Evolutionary conservation across 2,329 filamentous ascomycete species (phyloP), one percentile per base, ranked within the genome.

Genomic region (Xylaria arbuscula): DNA sequence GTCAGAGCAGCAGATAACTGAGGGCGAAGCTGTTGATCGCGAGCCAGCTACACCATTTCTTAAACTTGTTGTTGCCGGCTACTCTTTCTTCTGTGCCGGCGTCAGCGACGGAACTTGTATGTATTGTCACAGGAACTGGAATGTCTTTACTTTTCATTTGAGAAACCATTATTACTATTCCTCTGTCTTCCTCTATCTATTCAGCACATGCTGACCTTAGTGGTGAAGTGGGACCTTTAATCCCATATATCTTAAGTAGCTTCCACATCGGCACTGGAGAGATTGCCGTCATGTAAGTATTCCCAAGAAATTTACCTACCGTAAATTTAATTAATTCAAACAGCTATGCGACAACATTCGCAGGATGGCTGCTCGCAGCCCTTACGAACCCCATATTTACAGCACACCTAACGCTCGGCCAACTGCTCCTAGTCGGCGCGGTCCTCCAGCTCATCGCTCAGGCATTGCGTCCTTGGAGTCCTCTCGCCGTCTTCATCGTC

Each of bases 1-100:
- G 2, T 63, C 70, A 15, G 64, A 58, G 24, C 64, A 73, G 22
- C 65, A 67, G 2, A 54, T 66, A 32, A 34, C 66, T 6, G 68
- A 59, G 5, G 38, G 17, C 3, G 67, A 72, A 38, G 66, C 69
- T 17, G 45, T 77, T 7, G 64, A 69, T 15, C 72, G 70, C 28
- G 73, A 77, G 57, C 38, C 72, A 15, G 65, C 58, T 4, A 74
- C 73, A 1, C 77, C 76, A 0, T 60, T 80, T 22, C 68, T 86
- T 42, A 89, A 88, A 74, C 77, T 90, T 2, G 62, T 85, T 45
- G 86, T 86, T 51, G 83, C 86, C 2, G 85, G 84, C 0, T 86
- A 90, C 70, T 88, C 87, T 0, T 91, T 91, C 79, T 90, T 91
- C 73, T 87, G 89, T 36, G 88, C 89, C 0, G 89, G 89, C 0